Evolutionary conservation across 1,139 yeast species (phyloP).

Genomic region (Debaryomyces sp.): DNA sequence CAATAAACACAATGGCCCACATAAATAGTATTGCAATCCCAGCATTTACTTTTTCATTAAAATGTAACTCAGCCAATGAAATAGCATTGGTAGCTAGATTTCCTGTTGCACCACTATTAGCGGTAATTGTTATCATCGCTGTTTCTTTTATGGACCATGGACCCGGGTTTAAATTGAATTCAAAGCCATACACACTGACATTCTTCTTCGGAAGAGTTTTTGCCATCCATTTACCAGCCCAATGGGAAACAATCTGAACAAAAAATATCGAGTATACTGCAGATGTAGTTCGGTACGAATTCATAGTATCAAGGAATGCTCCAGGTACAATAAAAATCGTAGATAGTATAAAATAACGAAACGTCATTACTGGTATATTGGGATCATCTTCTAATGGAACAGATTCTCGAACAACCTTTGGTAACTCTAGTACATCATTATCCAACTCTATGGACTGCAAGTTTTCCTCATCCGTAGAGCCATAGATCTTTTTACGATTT

Average conservation of each 20-base stretch:
- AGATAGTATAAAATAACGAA: conserved; percentile 42
- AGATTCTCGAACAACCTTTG: conserved; percentile 34
- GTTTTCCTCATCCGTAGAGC: conserved; percentile 6
- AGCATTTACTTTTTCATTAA: conserved; percentile 32
- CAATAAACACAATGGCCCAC: conserved; percentile 51
- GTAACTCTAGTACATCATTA: conserved; percentile 24
- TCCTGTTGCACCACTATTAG: conserved; percentile 51
- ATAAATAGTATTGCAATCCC: conserved; percentile 39
- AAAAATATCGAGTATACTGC: conserved; percentile 50
- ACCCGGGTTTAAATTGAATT: conserved; percentile 42
- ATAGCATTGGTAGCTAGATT: conserved; percentile 45
- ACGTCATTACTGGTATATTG: conserved; percentile 39
- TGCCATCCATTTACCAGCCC: conserved; percentile 46
- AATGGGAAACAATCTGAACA: conserved; percentile 47
- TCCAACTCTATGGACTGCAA: not conserved
- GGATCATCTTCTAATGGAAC: conserved; percentile 42
- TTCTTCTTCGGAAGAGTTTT: conserved; percentile 29
- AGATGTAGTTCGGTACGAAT: conserved; percentile 48
- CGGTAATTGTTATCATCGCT: conserved; percentile 46
- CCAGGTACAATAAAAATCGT: conserved; percentile 47
- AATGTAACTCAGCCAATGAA: conserved; percentile 44
- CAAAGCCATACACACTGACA: conserved; percentile 19
- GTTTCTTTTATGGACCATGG: conserved; percentile 53
- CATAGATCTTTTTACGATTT: not conserved
- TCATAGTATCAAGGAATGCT: conserved; percentile 51